Evolutionary conservation across 2,329 filamentous ascomycete species (phyloP), one percentile per base, ranked within the genome.

Genomic region (Cephalotrichum gorgonifer): DNA sequence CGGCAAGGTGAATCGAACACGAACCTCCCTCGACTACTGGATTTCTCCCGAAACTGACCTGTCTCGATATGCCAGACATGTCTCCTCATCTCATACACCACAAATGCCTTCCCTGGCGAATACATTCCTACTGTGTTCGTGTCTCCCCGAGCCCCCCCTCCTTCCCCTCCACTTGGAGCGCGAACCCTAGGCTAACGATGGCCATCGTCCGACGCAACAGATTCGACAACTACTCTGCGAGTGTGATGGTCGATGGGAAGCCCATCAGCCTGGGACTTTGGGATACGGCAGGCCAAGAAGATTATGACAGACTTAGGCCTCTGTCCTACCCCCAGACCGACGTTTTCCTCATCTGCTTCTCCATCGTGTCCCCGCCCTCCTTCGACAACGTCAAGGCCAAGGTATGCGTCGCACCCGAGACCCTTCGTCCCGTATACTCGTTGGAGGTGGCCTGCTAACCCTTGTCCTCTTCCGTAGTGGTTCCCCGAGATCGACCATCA

Each of bases 371-470:
- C 81, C 91, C 91, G 44, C 88, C 93, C 22, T 96, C 91, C 28
- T 97, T 96, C 63, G 93, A 97, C 71, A 98, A 98, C 81, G 91
- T 98, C 65, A 93, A 89, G 73, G 90, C 90, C 53, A 98, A 97
- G 85, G 90, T 95, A 74, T 57, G 75, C n/a, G n/a, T 22, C 17
- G 3, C 35, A 9, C 22, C 17, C 8, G 30, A 31, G 11, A 11
- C 30, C 30, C 3, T 17, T 8, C 33, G n/a, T 6, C 5, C 17
- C 35, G 35, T 20, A n/a, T n/a, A 14, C 20, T 2, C 44, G 30
- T 12, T 17, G 15, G 17, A 22, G 11, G 17, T 27, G 17, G 25
- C 35, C 35, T 20, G 3, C 35, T 39, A 22, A 39, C 35, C 3
- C 12, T 41, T 17, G 25, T 22, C 27, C n/a, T 31, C 17, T 14